Conservation (phyloP, 768 basidiomycete species). For the Leccinum uliginosum region DNA sequence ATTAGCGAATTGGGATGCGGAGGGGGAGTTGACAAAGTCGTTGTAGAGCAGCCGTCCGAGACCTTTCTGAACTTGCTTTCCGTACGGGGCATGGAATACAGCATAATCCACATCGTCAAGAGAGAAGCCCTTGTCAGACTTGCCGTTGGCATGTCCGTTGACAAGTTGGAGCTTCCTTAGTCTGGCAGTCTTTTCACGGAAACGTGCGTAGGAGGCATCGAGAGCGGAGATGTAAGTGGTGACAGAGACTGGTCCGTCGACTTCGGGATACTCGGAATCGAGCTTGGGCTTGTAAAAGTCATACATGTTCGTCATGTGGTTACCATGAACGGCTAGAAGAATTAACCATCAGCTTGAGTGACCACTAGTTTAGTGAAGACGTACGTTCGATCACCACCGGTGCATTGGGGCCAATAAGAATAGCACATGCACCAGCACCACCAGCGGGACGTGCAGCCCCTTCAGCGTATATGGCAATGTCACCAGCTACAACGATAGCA, state of each 20-base stretch:
- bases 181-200: constrained; percentile 75
- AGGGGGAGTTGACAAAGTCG: constrained; percentile 84
- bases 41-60: constrained; percentile 89
- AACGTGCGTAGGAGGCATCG: constrained; percentile 82
- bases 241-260: constrained; percentile 95
- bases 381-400: constrained; percentile 93
- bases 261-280: constrained; percentile 91
- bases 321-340: constrained; percentile 83
- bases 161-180: constrained; percentile 43
- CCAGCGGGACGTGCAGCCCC: constrained; percentile 93
- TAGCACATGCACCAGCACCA: constrained; percentile 92
- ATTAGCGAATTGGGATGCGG: constrained; percentile 61
- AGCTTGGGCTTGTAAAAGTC: constrained; percentile 99
- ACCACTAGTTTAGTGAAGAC: constrained; percentile 29
- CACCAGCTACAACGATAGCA: constrained; percentile 93
- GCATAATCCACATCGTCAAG: constrained; percentile 86
- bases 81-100: constrained; percentile 97
- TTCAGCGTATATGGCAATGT: constrained; percentile 97
- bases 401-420: constrained; percentile 94
- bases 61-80: constrained; percentile 98
- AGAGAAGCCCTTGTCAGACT: constrained; percentile 48
- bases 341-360: constrained; percentile 6
- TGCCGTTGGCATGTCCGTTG: constrained; percentile 35
- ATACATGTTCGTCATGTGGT: constrained; percentile 95
- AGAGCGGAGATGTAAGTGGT: constrained; percentile 93